Evolutionary conservation across 495 filamentous ascomycete species (phyloP).

Genomic region (Neurospora intermedia): DNA sequence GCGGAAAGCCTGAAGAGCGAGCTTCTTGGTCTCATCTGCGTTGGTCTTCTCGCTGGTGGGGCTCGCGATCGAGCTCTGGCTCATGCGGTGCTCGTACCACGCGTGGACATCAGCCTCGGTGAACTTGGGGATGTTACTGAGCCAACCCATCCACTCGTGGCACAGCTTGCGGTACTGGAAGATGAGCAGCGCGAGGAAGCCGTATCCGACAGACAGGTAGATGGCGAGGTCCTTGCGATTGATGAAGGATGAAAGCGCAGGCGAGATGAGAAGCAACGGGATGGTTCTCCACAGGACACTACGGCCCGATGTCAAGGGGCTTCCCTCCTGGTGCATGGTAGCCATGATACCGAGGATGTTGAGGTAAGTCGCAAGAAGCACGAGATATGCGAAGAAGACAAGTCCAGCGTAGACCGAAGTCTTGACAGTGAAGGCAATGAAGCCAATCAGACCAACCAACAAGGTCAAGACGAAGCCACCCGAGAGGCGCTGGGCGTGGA

Average conservation of each 20-base stretch:
- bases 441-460: conserved; percentile 8
- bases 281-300: conserved; percentile 29
- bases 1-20: conserved; percentile 11
- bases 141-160: conserved; percentile 44
- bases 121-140: conserved; percentile 34
- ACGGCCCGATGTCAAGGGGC: conserved; percentile 24
- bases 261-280: conserved; percentile 38
- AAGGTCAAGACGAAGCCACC: conserved; percentile 17
- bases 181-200: conserved; percentile 34
- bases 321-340: conserved; percentile 20
- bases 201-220: conserved; percentile 38
- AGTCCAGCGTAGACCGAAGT: conserved; percentile 24
- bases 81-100: conserved; percentile 28
- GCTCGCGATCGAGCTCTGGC: not conserved
- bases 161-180: conserved; percentile 35
- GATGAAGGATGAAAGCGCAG: conserved; percentile 35
- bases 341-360: conserved; percentile 31
- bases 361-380: conserved; percentile 41
- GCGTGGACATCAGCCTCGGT: conserved; percentile 38
- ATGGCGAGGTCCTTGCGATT: conserved; percentile 35
- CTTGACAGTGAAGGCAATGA: conserved; percentile 9
- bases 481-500: conserved; percentile 19
- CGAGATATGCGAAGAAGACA: conserved; percentile 39
- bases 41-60: not conserved
- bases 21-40: conserved; percentile 1